Evolutionary conservation across 1,139 yeast species (phyloP).

Genomic region (Nadsonia commutata): DNA sequence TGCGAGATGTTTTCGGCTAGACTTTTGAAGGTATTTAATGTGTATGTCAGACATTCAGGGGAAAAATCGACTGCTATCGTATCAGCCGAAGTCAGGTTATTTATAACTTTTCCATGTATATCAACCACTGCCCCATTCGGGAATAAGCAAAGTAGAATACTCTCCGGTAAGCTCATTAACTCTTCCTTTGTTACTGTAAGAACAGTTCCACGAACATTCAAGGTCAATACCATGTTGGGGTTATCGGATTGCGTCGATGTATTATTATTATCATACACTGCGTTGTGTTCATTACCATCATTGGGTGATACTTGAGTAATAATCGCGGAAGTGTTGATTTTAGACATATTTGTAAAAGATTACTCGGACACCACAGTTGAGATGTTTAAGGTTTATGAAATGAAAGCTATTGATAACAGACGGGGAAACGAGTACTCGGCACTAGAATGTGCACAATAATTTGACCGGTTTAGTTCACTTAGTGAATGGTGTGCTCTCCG

Average conservation of each 20-base stretch:
- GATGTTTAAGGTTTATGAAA: no score
- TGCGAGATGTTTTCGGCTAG: constrained; percentile 23
- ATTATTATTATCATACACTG: background rate
- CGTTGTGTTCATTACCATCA: constrained; percentile 2
- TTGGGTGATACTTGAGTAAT: constrained; percentile 21
- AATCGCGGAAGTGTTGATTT: constrained; percentile 14
- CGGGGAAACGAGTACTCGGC: no score
- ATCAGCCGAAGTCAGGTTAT: constrained; percentile 9
- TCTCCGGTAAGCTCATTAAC: constrained; percentile 81
- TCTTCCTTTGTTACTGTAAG: constrained; percentile 76
- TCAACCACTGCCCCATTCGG: constrained; percentile 85
- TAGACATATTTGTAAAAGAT: no score
- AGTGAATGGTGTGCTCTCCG: no score
- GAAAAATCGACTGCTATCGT: constrained; percentile 43
- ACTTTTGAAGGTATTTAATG: constrained; percentile 46
- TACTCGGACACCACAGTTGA: no score
- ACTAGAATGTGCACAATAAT: no score
- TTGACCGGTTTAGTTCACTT: no score
- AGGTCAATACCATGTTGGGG: constrained; percentile 14
- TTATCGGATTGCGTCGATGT: background rate
- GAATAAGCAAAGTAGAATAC: constrained; percentile 62
- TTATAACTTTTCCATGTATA: constrained; percentile 40
- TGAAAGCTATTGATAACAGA: no score
- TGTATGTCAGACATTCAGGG: constrained; percentile 73
- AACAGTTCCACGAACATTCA: constrained; percentile 47